These are phyloP conservation scores for Voacanga thouarsii DNA, from an alignment of 257 asterid species.

Conservation along the genomic window DNA sequence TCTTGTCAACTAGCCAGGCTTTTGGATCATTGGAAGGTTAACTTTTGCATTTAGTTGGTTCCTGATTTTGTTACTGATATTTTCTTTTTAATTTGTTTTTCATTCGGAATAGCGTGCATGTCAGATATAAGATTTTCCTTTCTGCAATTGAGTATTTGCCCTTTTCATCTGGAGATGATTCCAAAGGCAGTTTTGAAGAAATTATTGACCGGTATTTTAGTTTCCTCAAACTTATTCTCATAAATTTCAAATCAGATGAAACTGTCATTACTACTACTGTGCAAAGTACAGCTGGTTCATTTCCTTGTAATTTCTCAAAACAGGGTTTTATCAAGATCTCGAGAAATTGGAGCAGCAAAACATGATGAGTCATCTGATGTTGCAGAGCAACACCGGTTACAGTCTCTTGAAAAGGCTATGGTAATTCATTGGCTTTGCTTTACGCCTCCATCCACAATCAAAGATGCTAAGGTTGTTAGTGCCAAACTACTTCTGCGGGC, in stretches of 20 bases:
- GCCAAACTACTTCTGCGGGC: conserved; percentile 78
- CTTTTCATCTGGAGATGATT: conserved; percentile 62
- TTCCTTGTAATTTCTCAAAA: conserved; percentile 14
- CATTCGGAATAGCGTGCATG: conserved; percentile 61
- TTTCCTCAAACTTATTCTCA: conserved; percentile 19
- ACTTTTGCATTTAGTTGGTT: conserved; percentile 7
- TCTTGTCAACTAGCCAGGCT: neutral
- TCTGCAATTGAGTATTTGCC: conserved; percentile 89
- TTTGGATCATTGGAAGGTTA: neutral
- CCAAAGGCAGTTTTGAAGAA: conserved; percentile 90
- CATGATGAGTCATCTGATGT: conserved; percentile 57
- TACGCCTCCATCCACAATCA: conserved; percentile 95
- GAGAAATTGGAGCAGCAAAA: conserved; percentile 55
- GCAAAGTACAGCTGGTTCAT: conserved; percentile 16
- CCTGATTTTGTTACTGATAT: conserved; percentile 15
- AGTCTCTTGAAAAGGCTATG: conserved; percentile 90
- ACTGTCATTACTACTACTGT: neutral
- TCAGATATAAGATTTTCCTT: conserved; percentile 80
- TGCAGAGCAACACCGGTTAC: conserved; percentile 85
- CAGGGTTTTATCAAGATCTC: conserved; percentile 87
- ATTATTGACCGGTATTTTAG: conserved; percentile 73
- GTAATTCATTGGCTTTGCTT: conserved; percentile 99
- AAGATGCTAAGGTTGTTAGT: conserved; percentile 60
- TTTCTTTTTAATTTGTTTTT: conserved; percentile 20
- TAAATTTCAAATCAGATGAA: neutral